Conservation (phyloP, 371 early-diverging fungal species). For the Saksenaea oblongispora region DNA sequence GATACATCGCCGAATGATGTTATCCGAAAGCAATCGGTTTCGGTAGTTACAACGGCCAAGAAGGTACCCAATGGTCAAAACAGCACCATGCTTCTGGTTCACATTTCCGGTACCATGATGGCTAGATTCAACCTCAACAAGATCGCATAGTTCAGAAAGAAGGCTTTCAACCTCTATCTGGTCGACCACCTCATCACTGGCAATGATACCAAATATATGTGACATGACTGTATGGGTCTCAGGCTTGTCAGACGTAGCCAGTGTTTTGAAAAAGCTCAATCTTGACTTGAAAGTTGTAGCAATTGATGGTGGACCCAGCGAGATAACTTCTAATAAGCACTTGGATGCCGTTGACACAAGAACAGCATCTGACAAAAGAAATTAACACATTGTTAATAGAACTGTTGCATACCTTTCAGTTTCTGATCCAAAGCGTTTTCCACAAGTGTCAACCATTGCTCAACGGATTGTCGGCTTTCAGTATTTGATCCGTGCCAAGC, state of each 20-base stretch:
- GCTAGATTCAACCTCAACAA: constrained; percentile 32
- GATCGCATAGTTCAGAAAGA: constrained; percentile 40
- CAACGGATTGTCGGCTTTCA: constrained; percentile 40
- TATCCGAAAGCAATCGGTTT: constrained; percentile 37
- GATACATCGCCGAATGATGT: constrained; percentile 40
- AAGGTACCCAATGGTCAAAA: constrained; percentile 71
- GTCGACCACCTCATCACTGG: constrained; percentile 52
- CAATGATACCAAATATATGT: constrained; percentile 75
- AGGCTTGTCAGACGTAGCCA: constrained; percentile 58
- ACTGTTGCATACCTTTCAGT: constrained; percentile 32
- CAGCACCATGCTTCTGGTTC: constrained; percentile 68
- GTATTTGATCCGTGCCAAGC: constrained; percentile 43
- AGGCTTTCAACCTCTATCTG: constrained; percentile 41
- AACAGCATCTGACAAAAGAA: constrained; percentile 43
- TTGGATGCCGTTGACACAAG: constrained; percentile 67
- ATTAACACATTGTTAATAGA: background rate
- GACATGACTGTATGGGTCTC: constrained; percentile 71
- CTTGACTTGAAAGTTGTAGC: constrained; percentile 58
- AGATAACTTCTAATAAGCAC: constrained; percentile 74
- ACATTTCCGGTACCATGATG: constrained; percentile 27
- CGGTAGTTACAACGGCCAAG: constrained; percentile 68
- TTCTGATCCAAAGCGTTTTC: constrained; percentile 51
- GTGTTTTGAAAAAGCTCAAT: constrained; percentile 65
- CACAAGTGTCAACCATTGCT: constrained; percentile 54
- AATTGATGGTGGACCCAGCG: constrained; percentile 68